Evolutionary conservation across 148 eudicot genomes (phyloP).

Genomic region (Cornus suecica): DNA sequence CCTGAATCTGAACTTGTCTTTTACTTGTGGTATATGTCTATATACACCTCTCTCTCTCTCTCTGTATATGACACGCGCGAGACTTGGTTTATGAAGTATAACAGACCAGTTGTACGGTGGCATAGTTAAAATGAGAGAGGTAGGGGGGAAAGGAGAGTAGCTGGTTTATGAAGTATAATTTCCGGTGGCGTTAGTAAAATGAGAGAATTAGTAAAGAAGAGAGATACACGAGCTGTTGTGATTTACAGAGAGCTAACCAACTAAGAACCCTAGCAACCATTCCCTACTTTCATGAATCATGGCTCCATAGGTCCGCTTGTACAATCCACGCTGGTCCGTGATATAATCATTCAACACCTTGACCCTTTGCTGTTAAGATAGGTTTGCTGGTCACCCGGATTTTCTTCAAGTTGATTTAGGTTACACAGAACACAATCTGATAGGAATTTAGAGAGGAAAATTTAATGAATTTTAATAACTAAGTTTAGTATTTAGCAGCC

Average conservation of each 20-base stretch:
- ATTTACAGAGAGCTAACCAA: slow-evolving; percentile 23
- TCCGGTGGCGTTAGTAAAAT: slow-evolving; percentile 6
- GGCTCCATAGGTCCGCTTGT: neutral
- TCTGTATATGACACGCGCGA: too few species aligned
- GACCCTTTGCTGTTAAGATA: neutral
- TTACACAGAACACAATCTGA: neutral
- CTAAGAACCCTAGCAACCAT: slow-evolving; percentile 19
- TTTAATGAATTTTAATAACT: neutral
- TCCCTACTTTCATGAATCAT: neutral
- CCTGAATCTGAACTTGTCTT: too few species aligned
- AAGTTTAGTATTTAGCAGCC: too few species aligned
- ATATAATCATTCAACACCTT: neutral
- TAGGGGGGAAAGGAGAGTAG: slow-evolving; percentile 22
- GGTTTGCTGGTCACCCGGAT: too few species aligned
- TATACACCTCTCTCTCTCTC: too few species aligned
- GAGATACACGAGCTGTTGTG: slow-evolving; percentile 22
- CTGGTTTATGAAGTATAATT: slow-evolving; percentile 26
- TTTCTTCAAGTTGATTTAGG: neutral
- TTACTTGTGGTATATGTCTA: too few species aligned
- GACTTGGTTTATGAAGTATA: too few species aligned
- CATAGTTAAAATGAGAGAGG: neutral
- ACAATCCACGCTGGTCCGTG: neutral
- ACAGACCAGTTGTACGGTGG: too few species aligned
- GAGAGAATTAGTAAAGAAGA: neutral
- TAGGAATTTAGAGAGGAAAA: neutral